Percentiles rank a stretch among this genome's conserved stretches.
Evolutionary conservation across 2,329 filamentous ascomycete genomes (phyloP).

Genomic region (Phialocephala sp.): DNA sequence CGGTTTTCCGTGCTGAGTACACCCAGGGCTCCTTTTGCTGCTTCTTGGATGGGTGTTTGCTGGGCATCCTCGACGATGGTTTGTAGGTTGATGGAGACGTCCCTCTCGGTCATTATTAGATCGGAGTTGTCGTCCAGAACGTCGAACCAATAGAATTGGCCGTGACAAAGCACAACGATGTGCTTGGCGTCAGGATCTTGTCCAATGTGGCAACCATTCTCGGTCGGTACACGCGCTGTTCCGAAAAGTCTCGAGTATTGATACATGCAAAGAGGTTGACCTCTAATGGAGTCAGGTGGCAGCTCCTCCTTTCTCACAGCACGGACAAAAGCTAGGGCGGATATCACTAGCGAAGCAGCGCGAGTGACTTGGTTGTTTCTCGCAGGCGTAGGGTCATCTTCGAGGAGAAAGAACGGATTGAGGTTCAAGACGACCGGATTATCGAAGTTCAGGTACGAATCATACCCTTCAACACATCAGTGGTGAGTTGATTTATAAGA

Average conservation of each 20-base stretch:
- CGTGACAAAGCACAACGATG: constrained; percentile 89
- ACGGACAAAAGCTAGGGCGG: constrained; percentile 88
- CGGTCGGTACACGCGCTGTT: constrained; percentile 90
- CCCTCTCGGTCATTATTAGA: constrained; percentile 95
- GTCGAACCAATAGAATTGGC: constrained; percentile 99
- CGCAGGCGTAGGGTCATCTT: constrained; percentile 95
- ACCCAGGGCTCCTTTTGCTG: constrained; percentile 91
- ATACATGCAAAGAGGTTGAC: constrained; percentile 93
- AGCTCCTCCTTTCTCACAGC: constrained; percentile 93
- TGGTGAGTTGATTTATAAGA: neutral
- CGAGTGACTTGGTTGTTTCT: constrained; percentile 96
- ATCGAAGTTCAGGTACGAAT: constrained; percentile 97
- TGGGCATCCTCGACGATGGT: constrained; percentile 91
- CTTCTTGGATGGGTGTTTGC: constrained; percentile 88
- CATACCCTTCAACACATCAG: constrained; percentile 73
- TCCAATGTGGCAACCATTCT: constrained; percentile 93
- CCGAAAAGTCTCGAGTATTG: constrained; percentile 96
- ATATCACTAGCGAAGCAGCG: constrained; percentile 89
- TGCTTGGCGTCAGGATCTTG: constrained; percentile 94
- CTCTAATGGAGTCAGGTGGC: constrained; percentile 83
- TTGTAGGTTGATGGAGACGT: constrained; percentile 88
- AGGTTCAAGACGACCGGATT: constrained; percentile 97
- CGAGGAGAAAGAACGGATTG: constrained; percentile 96
- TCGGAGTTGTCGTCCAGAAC: constrained; percentile 94
- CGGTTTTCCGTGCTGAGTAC: constrained; percentile 96